A percentile compares a stretch with the other conserved stretches of the same genome.
Conservation (phyloP, 225 moss, liverwort and hornwort genomes). For the Lunularia cruciata region DNA sequence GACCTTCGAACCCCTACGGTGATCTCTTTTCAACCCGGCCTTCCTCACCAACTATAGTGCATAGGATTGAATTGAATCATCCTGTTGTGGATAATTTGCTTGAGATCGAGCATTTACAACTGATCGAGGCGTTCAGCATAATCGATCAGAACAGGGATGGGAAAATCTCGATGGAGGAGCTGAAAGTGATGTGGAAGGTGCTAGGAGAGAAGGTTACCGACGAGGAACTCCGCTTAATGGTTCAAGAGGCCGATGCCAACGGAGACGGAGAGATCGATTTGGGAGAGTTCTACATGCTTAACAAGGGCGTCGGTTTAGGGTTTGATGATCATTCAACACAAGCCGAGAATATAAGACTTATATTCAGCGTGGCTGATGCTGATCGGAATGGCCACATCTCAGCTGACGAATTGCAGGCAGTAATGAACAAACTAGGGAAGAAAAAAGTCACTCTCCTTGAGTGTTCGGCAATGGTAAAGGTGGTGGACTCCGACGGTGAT, state of each 20-base stretch:
- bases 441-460: slow-evolving; percentile 39
- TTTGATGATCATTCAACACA: not conserved
- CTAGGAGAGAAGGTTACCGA: slow-evolving; percentile 46
- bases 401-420: slow-evolving; percentile 49
- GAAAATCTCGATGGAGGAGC: slow-evolving; percentile 48
- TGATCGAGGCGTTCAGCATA: slow-evolving; percentile 37
- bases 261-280: slow-evolving; percentile 66
- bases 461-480: slow-evolving; percentile 46
- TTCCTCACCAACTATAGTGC: too few species aligned
- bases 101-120: not conserved
- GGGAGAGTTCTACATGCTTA: slow-evolving; percentile 41
- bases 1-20: too few species aligned
- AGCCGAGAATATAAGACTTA: slow-evolving; percentile 42
- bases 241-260: slow-evolving; percentile 47
- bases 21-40: too few species aligned
- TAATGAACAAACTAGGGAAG: slow-evolving; percentile 50
- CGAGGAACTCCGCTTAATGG: slow-evolving; percentile 44
- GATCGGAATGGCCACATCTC: slow-evolving; percentile 59
- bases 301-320: slow-evolving; percentile 29
- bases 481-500: slow-evolving; percentile 54
- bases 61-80: too few species aligned
- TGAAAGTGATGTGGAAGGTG: slow-evolving; percentile 39
- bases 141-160: slow-evolving; percentile 61
- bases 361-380: slow-evolving; percentile 59
- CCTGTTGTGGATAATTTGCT: not conserved